Conservation (phyloP, 2,329 filamentous ascomycete species). For the Grosmannia clavigera region DNA sequence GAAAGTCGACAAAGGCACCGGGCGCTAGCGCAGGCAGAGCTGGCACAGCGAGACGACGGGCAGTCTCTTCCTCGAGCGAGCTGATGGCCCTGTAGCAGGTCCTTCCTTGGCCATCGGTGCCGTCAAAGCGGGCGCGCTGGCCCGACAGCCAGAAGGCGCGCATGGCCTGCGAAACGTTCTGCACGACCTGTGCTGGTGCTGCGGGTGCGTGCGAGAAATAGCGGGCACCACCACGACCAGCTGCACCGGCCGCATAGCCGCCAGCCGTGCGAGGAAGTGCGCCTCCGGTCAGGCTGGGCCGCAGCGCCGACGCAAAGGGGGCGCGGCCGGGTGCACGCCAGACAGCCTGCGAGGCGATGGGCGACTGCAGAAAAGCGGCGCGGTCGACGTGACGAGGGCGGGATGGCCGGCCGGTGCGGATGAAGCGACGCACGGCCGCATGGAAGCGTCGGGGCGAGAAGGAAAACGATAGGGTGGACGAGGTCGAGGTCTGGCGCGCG, state of each 20-base stretch:
- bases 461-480: background rate
- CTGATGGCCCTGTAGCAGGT: constrained; percentile 71
- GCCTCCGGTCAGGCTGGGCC: constrained; percentile 85
- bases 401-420: constrained; percentile 29
- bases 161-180: constrained; percentile 89
- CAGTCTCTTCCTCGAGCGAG: constrained; percentile 58
- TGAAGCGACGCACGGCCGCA: constrained; percentile 29
- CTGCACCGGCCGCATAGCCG: constrained; percentile 65
- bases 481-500: constrained; percentile 26
- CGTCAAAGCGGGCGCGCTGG: constrained; percentile 78
- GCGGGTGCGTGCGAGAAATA: constrained; percentile 87
- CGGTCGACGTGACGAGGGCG: constrained; percentile 30
- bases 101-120: constrained; percentile 58
- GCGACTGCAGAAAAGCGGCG: constrained; percentile 35
- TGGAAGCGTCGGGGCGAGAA: constrained; percentile 12
- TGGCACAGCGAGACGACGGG: constrained; percentile 48
- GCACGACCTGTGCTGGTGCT: constrained; percentile 76
- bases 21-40: constrained; percentile 17
- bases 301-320: constrained; percentile 78
- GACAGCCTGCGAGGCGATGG: constrained; percentile 36
- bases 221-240: constrained; percentile 59
- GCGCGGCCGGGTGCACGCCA: constrained; percentile 58
- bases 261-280: constrained; percentile 74
- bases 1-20: constrained; percentile 81
- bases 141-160: constrained; percentile 88